Percentiles rank a stretch among this genome's conserved stretches.
Evolutionary conservation across 208 protist species (phyloP).

Genomic region (Acanthamoeba healyi): DNA sequence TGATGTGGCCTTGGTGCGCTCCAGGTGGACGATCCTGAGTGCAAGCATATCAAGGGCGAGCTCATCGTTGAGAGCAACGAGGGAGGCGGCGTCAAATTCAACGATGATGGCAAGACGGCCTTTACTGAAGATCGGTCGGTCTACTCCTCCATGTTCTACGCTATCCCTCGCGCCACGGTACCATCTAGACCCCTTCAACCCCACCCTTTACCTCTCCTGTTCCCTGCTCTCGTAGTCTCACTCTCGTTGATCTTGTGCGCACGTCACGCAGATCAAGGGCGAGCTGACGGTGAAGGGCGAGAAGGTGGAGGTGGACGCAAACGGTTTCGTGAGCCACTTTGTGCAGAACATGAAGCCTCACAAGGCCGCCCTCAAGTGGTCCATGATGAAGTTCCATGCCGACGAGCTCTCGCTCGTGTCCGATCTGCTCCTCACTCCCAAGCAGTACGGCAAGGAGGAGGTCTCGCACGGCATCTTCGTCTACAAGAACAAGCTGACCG

Average conservation of each 20-base stretch:
- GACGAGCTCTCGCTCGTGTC: conserved; percentile 55
- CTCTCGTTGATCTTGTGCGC: neutral
- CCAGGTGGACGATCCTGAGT: conserved; percentile 57
- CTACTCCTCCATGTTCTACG: conserved; percentile 66
- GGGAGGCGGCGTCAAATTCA: conserved; percentile 61
- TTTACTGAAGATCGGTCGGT: conserved; percentile 44
- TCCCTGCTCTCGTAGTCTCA: neutral
- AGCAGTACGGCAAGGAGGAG: conserved; percentile 51
- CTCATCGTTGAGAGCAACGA: conserved; percentile 47
- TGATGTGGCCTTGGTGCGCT: neutral
- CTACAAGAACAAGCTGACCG: conserved; percentile 69
- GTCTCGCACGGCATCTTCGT: conserved; percentile 64
- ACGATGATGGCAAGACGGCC: conserved; percentile 65
- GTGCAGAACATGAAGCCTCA: conserved; percentile 73
- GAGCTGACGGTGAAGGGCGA: conserved; percentile 36
- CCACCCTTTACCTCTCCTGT: neutral
- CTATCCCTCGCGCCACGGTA: conserved; percentile 70
- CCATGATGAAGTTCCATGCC: conserved; percentile 71
- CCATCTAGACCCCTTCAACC: neutral
- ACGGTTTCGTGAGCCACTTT: conserved; percentile 69
- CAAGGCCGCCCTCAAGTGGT: conserved; percentile 69
- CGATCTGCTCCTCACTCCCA: conserved; percentile 66
- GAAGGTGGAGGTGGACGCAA: conserved; percentile 36
- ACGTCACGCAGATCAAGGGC: neutral
- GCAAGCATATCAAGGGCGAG: conserved; percentile 71